A percentile compares a stretch with the other conserved stretches of the same genome.
Conservation (phyloP, 179 eudicot genomes). For the Sideroxylon spinosum region DNA sequence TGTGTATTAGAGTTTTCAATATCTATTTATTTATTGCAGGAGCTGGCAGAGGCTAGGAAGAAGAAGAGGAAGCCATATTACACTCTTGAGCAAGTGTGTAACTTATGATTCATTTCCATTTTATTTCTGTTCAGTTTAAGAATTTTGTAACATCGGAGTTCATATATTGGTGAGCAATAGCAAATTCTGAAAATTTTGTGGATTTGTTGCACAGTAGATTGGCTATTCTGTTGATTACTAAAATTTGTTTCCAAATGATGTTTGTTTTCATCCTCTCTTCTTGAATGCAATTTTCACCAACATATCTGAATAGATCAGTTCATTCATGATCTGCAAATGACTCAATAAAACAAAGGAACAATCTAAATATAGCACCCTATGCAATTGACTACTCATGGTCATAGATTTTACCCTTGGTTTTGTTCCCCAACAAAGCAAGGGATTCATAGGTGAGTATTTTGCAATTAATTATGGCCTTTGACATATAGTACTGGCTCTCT, state of each 20-base stretch:
- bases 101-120: neutral
- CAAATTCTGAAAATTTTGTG: neutral
- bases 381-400: neutral
- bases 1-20: neutral
- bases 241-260: conserved; percentile 3
- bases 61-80: conserved; percentile 86
- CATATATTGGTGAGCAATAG: neutral
- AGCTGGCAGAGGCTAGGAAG: conserved; percentile 76
- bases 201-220: neutral
- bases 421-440: neutral
- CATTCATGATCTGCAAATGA: neutral
- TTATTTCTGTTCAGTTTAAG: conserved; percentile 3
- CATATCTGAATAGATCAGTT: neutral
- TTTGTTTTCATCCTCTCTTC: neutral
- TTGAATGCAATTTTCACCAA: neutral
- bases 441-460: neutral
- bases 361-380: neutral
- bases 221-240: neutral
- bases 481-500: neutral
- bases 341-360: neutral
- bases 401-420: neutral
- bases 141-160: neutral
- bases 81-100: conserved; percentile 69
- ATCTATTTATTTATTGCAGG: conserved; percentile 43
- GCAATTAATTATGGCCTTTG: neutral